These are phyloP conservation scores for Penicillium flavigenum DNA, from an alignment of 495 filamentous ascomycete genomes.

Conservation along the genomic window DNA sequence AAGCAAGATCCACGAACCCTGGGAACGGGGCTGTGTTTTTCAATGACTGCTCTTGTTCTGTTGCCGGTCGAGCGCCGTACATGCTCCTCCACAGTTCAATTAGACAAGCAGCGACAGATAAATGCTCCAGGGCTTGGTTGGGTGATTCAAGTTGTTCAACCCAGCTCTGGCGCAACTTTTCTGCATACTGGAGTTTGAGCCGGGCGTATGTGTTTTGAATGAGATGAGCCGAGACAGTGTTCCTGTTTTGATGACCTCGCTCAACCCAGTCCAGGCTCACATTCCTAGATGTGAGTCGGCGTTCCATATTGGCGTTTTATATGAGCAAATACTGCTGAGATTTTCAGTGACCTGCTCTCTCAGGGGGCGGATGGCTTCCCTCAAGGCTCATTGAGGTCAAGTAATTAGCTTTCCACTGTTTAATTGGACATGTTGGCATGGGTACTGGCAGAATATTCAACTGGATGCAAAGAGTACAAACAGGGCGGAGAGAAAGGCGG, in stretches of 20 bases:
- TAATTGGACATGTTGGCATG: too few relatives aligned
- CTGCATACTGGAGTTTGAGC: slow-evolving; percentile 77
- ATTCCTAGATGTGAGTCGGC: slow-evolving; percentile 3
- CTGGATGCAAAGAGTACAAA: not conserved
- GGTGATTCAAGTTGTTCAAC: slow-evolving; percentile 79
- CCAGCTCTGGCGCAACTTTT: slow-evolving; percentile 66
- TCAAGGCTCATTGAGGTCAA: not conserved
- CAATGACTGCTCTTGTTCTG: slow-evolving; percentile 20
- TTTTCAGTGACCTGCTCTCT: not conserved
- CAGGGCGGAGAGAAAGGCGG: not conserved
- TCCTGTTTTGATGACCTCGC: slow-evolving; percentile 38
- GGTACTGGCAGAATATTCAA: slow-evolving; percentile 3
- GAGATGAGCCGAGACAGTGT: slow-evolving; percentile 67
- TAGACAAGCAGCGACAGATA: slow-evolving; percentile 89
- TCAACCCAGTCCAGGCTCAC: slow-evolving; percentile 4
- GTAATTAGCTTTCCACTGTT: not conserved
- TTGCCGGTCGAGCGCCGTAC: slow-evolving; percentile 52
- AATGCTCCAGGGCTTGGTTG: slow-evolving; percentile 94
- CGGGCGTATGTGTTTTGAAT: slow-evolving; percentile 78
- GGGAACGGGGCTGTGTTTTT: slow-evolving; percentile 53
- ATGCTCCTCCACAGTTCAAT: slow-evolving; percentile 90
- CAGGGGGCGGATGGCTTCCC: not conserved
- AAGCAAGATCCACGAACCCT: slow-evolving; percentile 94
- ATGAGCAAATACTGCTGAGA: not conserved
- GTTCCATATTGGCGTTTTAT: not conserved